Percentiles rank a stretch among this genome's conserved stretches.
Conservation (phyloP, 192 early-diverging fungal genomes). For the Coemansia asiatica region DNA sequence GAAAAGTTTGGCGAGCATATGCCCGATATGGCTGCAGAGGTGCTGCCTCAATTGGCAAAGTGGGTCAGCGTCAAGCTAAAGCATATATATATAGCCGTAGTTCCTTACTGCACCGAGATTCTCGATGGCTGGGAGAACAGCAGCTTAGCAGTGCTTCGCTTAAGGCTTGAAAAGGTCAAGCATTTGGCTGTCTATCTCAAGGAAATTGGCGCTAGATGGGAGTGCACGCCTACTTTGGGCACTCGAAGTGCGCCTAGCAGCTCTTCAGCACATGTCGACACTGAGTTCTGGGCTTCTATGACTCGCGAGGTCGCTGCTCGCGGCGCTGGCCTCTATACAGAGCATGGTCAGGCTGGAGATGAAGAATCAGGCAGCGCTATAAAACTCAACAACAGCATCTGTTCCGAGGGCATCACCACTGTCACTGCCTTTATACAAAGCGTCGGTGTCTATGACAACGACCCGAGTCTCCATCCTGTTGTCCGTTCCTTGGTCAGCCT, state of each 20-base stretch:
- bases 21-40: background rate
- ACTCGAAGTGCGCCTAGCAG: constrained; percentile 24
- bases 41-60: constrained; percentile 33
- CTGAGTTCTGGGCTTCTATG: constrained; percentile 49
- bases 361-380: background rate
- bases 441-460: constrained; percentile 47
- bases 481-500: constrained; percentile 33
- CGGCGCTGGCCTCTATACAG: background rate
- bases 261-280: constrained; percentile 31
- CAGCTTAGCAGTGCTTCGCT: constrained; percentile 45
- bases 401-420: constrained; percentile 8
- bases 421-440: constrained; percentile 35
- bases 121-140: constrained; percentile 44
- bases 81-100: constrained; percentile 38
- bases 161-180: constrained; percentile 48
- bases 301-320: constrained; percentile 28
- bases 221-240: constrained; percentile 21
- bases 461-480: constrained; percentile 38
- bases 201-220: constrained; percentile 38
- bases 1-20: constrained; percentile 18
- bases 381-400: background rate
- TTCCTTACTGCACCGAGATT: constrained; percentile 20
- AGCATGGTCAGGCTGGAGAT: background rate
- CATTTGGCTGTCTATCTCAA: constrained; percentile 52
- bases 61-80: constrained; percentile 40